Evolutionary conservation across 2,329 filamentous ascomycete genomes (phyloP).

Genomic region (Apiospora kogelbergensis): DNA sequence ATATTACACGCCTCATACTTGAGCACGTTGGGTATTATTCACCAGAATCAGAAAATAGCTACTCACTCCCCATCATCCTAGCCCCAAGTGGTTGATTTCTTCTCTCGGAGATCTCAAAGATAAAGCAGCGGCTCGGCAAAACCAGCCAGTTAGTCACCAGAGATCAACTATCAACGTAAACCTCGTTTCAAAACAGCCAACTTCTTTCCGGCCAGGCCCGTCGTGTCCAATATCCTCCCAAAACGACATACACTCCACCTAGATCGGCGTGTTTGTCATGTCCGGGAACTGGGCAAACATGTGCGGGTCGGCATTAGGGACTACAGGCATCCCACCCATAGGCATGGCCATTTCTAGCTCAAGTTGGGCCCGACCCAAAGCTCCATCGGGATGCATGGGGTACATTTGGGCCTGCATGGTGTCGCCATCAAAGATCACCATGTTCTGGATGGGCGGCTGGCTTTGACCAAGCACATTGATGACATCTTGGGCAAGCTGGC

Average conservation of each 20-base stretch:
- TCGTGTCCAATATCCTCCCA: background rate
- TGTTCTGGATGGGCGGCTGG: conserved; percentile 95
- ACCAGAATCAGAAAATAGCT: conserved; percentile 5
- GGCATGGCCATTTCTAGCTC: conserved; percentile 16
- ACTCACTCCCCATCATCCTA: background rate
- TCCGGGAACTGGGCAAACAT: conserved; percentile 7
- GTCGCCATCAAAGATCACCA: conserved; percentile 88
- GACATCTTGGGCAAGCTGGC: conserved; percentile 89
- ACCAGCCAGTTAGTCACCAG: background rate
- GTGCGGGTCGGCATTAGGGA: background rate
- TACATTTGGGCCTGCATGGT: conserved; percentile 77
- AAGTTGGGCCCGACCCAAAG: conserved; percentile 50
- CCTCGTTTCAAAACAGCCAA: background rate
- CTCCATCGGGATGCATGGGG: conserved; percentile 71
- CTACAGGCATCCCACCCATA: background rate
- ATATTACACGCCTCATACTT: background rate
- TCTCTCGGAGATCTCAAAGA: background rate
- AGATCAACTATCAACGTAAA: background rate
- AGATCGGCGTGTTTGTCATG: conserved; percentile 2
- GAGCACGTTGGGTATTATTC: conserved; percentile 5
- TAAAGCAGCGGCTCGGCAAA: background rate
- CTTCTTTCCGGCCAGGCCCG: background rate
- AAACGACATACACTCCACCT: no score
- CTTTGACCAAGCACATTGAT: conserved; percentile 92
- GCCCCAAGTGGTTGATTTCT: background rate